Base-by-base conservation (phyloP, 2,329 filamentous ascomycete genomes). In the Fusarium nurragi region DNA sequence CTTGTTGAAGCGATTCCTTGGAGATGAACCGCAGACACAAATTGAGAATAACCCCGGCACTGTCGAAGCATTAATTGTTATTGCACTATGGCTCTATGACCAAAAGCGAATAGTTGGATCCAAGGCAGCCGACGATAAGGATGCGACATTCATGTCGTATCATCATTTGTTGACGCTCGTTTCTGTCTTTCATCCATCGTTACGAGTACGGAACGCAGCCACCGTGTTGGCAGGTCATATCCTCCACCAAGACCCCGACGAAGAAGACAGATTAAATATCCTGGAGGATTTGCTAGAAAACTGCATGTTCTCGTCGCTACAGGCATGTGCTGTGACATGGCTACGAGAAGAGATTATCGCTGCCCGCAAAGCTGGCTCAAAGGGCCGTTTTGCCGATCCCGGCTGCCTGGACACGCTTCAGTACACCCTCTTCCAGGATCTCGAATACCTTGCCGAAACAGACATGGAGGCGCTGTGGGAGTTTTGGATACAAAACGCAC, bases 221-320 rank as follows among this genome's bases (percentile, higher is more conserved):
- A 85, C 81, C 3, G 74, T 77, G 4, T 78, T 87, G 13, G 85
- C 86, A 4, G 85, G 85, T 9, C 71, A 75, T 3, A 76, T 87
- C 14, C 78, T 88, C 32, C 87, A 89, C 68, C 79, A 84, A 3
- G 83, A 89, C 61, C 86, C 87, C 1, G 81, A 86, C 23, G 85
- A 87, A 58, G 80, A 83, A 4, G 81, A 85, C 69, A 81, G 87
- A 6, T 77, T 90, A 16, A 80, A 82, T 25, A 90, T 90, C 63
- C 80, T 90, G 10, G 84, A 87, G 49, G 88, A 90, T 69, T 80
- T 89, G 13, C 76, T 90, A 13, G 86, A 89, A 74, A 87, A 89
- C 72, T 89, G 87, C 78, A 82, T 86, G 66, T 89, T 87, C 67
- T 81, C 86, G 3, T 80, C 83, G 1, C 78, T 90, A 34, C 88